These are phyloP conservation scores for Rubus parviflorus DNA, from an alignment of 306 rosid genomes.

Conservation along the genomic window DNA sequence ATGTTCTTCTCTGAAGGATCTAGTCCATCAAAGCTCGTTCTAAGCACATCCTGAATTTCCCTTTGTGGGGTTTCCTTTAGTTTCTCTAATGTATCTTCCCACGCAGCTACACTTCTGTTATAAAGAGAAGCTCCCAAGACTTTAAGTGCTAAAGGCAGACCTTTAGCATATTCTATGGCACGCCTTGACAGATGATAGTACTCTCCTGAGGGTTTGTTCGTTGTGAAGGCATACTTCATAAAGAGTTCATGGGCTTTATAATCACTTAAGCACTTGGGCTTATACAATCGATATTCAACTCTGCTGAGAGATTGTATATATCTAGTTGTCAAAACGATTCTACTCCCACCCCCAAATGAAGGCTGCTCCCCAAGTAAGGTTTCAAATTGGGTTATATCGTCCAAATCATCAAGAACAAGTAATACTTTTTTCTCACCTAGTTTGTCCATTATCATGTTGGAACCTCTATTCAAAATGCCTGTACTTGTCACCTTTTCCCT, in stretches of 20 bases:
- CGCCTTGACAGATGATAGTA: background rate
- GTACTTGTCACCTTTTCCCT: background rate
- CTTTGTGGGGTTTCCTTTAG: background rate
- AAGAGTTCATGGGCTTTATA: too few species aligned
- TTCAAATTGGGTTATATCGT: too few species aligned
- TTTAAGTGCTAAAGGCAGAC: constrained; percentile 7
- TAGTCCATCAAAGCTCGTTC: constrained; percentile 28
- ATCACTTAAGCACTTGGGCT: too few species aligned
- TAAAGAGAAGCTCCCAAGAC: constrained; percentile 4
- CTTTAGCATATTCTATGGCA: constrained; percentile 3
- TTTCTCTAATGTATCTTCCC: constrained; percentile 3
- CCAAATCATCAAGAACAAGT: too few species aligned
- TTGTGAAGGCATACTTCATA: too few species aligned
- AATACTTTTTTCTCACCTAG: too few species aligned
- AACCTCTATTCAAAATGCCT: background rate
- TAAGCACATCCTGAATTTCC: constrained; percentile 6
- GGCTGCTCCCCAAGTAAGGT: too few species aligned
- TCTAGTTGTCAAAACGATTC: too few species aligned
- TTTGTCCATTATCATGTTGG: too few species aligned
- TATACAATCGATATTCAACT: too few species aligned
- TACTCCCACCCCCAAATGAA: too few species aligned
- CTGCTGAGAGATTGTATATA: background rate
- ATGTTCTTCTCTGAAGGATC: constrained; percentile 18
- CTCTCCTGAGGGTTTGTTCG: background rate
- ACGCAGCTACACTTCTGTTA: background rate